Base-by-base conservation (phyloP, 352 stramenopile species). In the Phytophthora multivora region DNA sequence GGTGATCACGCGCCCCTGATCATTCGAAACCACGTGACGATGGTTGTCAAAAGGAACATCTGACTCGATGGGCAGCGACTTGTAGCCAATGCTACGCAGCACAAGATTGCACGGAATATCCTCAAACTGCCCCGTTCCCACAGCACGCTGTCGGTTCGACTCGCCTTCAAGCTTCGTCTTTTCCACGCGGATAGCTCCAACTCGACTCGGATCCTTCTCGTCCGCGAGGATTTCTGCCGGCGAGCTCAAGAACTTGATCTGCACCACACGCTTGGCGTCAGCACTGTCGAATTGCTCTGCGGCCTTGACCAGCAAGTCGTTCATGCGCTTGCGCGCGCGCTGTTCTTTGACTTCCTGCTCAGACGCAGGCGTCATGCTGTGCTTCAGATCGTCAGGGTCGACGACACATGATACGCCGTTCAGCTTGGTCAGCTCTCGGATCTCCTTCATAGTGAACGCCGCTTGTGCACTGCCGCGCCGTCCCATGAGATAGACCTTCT, bases 401-500 rank as follows among this genome's bases (percentile, higher is more conserved):
- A 99, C 88, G 9, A 97, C 66, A 62, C 93, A 98, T 12, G 79
- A 63, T 1, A 91, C 88, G 28, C 78, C 68, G 26, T 89, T 56
- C 30, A 97, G 63, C 47, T 91, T 93, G 16, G 87, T 97, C 59
- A 98, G 63, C 58, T 98, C 93, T 19, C 93, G 82, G 21, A 98
- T 66, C 63, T 98, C 96, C 60, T 99, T 99, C 69, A 99, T 99
- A 26, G 96, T 99, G 73, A 99, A 99, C 16, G 97, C 93, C 16
- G 90, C 95, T 79, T 99, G 97, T 6, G 96, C 84, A 59, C 89
- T 93, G n/a, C 97, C 97, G 25, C 97, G 80, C 63, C 97, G 89
- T 15, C 96, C 97, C 1, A 99, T 64, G 3, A 99, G 73, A 30
- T 84, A 89, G 15, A 99, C 93, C 21, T 84, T 87, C 54, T 90